Conservation (phyloP, 2,329 filamentous ascomycete species). For the Colletotrichum orbiculare region DNA sequence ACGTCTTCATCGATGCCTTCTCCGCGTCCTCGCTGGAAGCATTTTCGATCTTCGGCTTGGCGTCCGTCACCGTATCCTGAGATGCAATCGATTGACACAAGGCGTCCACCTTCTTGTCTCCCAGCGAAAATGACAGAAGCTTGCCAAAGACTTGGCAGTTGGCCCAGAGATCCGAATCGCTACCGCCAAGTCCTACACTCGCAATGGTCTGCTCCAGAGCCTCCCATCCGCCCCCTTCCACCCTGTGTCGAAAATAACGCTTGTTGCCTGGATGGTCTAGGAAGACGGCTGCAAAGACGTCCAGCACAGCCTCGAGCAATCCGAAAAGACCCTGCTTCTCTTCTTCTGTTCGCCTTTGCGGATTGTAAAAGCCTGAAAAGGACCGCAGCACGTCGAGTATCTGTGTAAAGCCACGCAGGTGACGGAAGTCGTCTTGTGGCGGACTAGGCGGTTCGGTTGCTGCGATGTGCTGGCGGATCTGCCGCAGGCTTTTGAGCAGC, state of each 20-base stretch:
- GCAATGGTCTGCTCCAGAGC: constrained; percentile 78
- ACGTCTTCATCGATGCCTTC: not conserved
- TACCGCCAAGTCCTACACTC: constrained; percentile 72
- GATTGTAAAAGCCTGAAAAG: constrained; percentile 81
- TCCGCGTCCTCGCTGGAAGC: constrained; percentile 40
- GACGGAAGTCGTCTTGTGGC: constrained; percentile 84
- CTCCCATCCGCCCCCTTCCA: constrained; percentile 83
- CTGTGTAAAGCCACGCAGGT: constrained; percentile 80
- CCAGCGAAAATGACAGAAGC: constrained; percentile 82
- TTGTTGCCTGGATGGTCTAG: constrained; percentile 86
- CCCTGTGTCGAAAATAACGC: constrained; percentile 82
- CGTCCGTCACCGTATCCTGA: constrained; percentile 33
- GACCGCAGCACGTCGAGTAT: constrained; percentile 76
- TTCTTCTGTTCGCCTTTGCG: constrained; percentile 67
- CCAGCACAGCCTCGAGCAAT: constrained; percentile 77
- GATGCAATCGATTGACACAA: constrained; percentile 68
- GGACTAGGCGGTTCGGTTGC: constrained; percentile 58
- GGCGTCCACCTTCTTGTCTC: constrained; percentile 78
- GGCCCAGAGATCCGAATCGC: constrained; percentile 75
- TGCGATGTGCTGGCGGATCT: constrained; percentile 72
- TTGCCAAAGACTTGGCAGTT: constrained; percentile 83
- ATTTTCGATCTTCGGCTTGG: constrained; percentile 32
- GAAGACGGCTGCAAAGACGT: constrained; percentile 79
- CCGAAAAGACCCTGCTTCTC: constrained; percentile 75
- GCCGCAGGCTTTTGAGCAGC: constrained; percentile 68